Conservation (phyloP, 441 rosid genomes). For the Syzygium syzygioides region DNA sequence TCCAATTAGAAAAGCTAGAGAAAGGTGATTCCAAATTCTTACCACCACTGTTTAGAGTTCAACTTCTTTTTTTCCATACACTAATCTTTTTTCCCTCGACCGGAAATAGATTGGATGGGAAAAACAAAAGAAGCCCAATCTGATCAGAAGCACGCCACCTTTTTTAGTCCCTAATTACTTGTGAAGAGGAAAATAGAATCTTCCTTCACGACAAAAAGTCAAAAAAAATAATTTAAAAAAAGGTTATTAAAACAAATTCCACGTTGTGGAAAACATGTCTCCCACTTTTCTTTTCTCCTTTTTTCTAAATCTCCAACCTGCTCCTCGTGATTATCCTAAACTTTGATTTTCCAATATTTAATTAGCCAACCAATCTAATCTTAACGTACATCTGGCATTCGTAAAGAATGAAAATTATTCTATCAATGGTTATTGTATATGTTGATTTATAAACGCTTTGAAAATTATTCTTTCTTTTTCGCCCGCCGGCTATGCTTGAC, state of each 20-base stretch:
- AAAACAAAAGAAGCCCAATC: neutral
- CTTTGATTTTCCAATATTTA: neutral
- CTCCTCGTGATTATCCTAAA: neutral
- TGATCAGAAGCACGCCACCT: neutral
- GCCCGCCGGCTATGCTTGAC: neutral
- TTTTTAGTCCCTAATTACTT: neutral
- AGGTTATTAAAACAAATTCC: neutral
- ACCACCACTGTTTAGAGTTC: neutral
- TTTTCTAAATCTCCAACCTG: neutral
- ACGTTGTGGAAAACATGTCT: neutral
- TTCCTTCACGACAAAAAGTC: neutral
- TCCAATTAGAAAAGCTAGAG: neutral
- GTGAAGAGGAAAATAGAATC: neutral
- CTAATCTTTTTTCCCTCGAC: neutral
- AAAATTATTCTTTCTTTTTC: neutral
- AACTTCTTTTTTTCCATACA: neutral
- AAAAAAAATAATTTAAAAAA: neutral
- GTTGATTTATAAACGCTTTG: neutral
- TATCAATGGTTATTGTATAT: neutral
- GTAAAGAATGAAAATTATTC: neutral
- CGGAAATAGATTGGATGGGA: neutral
- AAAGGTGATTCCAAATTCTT: neutral
- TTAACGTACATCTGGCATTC: neutral
- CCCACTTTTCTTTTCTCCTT: neutral
- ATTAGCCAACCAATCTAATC: neutral